These are phyloP conservation scores for Bisporella sp. DNA, from an alignment of 2,329 filamentous ascomycete genomes.

Conservation along the genomic window DNA sequence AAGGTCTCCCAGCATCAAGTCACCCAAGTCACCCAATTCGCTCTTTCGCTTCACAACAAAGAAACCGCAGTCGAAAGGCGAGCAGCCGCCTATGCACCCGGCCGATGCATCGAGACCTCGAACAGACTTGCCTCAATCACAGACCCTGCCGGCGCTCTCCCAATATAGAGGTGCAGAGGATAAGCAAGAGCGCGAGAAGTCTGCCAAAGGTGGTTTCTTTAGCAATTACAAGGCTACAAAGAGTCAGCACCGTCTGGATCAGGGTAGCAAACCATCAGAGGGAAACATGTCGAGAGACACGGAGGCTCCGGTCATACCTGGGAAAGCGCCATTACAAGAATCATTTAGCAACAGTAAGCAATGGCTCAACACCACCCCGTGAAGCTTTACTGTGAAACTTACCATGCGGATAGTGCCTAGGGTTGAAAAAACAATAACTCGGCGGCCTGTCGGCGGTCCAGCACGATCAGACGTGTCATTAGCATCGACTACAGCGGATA, in stretches of 20 bases:
- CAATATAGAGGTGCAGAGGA: conserved; percentile 11
- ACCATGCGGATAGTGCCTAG: conserved; percentile 13
- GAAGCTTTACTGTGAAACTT: too few species aligned
- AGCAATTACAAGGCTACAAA: conserved; percentile 40
- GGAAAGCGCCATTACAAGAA: conserved; percentile 25
- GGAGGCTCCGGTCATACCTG: conserved; percentile 20
- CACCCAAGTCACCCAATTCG: conserved; percentile 21
- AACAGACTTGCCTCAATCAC: conserved; percentile 14
- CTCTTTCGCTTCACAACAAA: conserved; percentile 23
- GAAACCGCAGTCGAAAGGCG: conserved; percentile 14
- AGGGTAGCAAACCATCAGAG: conserved; percentile 28
- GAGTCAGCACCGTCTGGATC: conserved; percentile 34
- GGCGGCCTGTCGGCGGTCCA: conserved; percentile 22
- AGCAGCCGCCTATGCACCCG: conserved; percentile 14
- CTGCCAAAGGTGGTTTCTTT: conserved; percentile 33
- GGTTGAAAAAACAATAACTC: conserved; percentile 16
- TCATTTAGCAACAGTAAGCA: conserved; percentile 23
- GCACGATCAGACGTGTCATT: conserved; percentile 21
- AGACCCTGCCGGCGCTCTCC: conserved; percentile 15
- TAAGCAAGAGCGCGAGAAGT: conserved; percentile 16
- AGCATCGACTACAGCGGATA: conserved; percentile 9
- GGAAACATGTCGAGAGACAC: conserved; percentile 27
- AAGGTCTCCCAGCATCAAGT: conserved; percentile 19
- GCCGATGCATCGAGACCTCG: conserved; percentile 11
- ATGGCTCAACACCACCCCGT: too few species aligned